These are phyloP conservation scores for Craterostigma plantagineum DNA, from an alignment of 257 asterid species.

Conservation along the genomic window DNA sequence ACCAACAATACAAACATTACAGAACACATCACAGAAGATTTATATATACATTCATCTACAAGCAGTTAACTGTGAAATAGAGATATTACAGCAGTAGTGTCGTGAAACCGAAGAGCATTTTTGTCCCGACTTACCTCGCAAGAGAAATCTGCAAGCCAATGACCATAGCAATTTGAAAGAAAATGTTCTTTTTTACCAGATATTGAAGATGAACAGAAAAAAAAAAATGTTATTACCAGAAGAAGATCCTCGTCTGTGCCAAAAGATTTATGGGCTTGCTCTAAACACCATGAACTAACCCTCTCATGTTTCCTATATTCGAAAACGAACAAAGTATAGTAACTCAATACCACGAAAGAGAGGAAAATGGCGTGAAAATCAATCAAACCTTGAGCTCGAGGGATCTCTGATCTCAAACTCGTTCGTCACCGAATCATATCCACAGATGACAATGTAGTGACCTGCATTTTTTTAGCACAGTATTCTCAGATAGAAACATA, in stretches of 20 bases:
- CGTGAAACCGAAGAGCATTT: too few species aligned
- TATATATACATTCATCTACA: too few species aligned
- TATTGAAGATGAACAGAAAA: too few species aligned
- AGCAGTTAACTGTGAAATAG: too few species aligned
- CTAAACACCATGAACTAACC: conserved; percentile 50
- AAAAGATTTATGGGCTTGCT: conserved; percentile 71
- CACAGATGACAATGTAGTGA: conserved; percentile 78
- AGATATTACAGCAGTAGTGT: too few species aligned
- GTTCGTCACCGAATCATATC: conserved; percentile 53
- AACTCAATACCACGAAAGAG: too few species aligned
- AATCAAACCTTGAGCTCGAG: conserved; percentile 61
- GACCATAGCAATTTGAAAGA: background rate
- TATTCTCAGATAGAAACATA: background rate
- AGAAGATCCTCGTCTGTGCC: conserved; percentile 98
- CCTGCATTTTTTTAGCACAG: conserved; percentile 27
- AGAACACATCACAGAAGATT: too few species aligned
- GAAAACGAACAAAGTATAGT: too few species aligned
- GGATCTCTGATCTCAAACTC: conserved; percentile 99
- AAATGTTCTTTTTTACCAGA: too few species aligned
- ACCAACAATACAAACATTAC: too few species aligned
- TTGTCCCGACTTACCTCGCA: too few species aligned
- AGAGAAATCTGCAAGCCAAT: background rate
- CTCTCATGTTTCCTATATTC: conserved; percentile 68
- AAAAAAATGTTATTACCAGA: conserved; percentile 73
- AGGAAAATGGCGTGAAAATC: background rate